Conservation (phyloP, 2,329 filamentous ascomycete species). For the Fusarium virguliforme region DNA sequence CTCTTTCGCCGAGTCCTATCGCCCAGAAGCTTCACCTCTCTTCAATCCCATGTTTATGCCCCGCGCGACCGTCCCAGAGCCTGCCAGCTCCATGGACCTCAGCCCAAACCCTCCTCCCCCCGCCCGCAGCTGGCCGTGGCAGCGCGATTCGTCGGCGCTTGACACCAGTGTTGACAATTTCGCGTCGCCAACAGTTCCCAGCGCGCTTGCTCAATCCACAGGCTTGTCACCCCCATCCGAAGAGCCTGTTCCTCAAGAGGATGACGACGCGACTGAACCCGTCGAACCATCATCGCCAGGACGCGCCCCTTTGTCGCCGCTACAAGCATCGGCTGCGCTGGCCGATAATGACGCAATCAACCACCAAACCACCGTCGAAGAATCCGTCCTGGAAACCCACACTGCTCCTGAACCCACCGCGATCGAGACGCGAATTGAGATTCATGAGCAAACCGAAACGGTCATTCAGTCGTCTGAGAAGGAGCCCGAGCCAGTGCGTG, state of each 20-base stretch:
- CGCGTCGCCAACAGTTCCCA: constrained; percentile 29
- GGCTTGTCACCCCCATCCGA: constrained; percentile 29
- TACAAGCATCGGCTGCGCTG: constrained; percentile 22
- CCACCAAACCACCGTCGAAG: not conserved
- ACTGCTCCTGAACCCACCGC: not conserved
- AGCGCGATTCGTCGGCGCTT: constrained; percentile 32
- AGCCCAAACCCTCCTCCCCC: constrained; percentile 26
- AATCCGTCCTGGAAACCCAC: not conserved
- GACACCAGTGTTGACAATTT: constrained; percentile 23
- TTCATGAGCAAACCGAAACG: constrained; percentile 35
- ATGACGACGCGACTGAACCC: not conserved
- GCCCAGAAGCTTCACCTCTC: constrained; percentile 45
- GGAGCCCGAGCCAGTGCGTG: constrained; percentile 11
- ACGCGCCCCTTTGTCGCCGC: constrained; percentile 15
- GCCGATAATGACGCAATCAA: not conserved
- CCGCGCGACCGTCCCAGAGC: constrained; percentile 26
- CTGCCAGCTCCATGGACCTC: constrained; percentile 8
- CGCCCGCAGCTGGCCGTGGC: constrained; percentile 40
- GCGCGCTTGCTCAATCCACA: not conserved
- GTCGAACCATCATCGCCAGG: constrained; percentile 4
- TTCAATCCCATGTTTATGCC: constrained; percentile 43
- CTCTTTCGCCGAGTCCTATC: constrained; percentile 50
- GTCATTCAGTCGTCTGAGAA: constrained; percentile 43
- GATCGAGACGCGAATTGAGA: constrained; percentile 28
- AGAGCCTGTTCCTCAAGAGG: constrained; percentile 1